A percentile compares a stretch with the other conserved stretches of the same genome.
Conservation (phyloP, 2,329 filamentous ascomycete species). For the Monosporascus sp. region DNA sequence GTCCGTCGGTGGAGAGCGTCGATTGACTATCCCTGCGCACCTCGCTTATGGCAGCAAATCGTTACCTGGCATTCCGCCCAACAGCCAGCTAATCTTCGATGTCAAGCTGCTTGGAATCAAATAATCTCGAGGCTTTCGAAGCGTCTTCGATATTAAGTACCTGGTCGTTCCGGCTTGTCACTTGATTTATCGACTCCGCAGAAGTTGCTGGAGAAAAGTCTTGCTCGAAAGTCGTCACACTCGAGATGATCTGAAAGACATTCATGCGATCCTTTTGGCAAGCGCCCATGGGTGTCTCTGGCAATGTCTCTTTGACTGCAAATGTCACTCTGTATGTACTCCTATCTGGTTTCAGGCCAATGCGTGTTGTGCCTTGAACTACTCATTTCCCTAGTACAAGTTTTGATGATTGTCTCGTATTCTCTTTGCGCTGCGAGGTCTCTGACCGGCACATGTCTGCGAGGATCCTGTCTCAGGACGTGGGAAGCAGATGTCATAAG, state of each 20-base stretch:
- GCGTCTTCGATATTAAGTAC: background rate
- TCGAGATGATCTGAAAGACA: background rate
- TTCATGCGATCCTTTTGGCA: background rate
- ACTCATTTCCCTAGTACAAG: conserved; percentile 1
- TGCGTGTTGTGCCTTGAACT: background rate
- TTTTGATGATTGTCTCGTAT: conserved; percentile 1
- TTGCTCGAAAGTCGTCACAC: background rate
- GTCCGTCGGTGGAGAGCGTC: conserved; percentile 87
- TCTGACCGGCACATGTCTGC: conserved; percentile 41
- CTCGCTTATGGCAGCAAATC: conserved; percentile 85
- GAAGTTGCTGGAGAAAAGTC: background rate
- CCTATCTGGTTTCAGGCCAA: conserved; percentile 8
- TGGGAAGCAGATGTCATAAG: conserved; percentile 35
- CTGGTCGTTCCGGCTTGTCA: background rate
- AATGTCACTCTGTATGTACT: conserved; percentile 23
- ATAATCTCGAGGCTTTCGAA: conserved; percentile 39
- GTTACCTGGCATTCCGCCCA: conserved; percentile 79
- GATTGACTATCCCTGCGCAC: conserved; percentile 80
- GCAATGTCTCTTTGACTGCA: conserved; percentile 5
- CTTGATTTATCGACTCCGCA: background rate
- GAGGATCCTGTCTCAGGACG: conserved; percentile 31
- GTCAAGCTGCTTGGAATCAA: conserved; percentile 81
- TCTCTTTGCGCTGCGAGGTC: conserved; percentile 35
- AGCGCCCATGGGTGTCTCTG: background rate
- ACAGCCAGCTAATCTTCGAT: conserved; percentile 90